Base-by-base conservation (phyloP, 2,329 filamentous ascomycete genomes). In the Claviceps sp. region DNA sequence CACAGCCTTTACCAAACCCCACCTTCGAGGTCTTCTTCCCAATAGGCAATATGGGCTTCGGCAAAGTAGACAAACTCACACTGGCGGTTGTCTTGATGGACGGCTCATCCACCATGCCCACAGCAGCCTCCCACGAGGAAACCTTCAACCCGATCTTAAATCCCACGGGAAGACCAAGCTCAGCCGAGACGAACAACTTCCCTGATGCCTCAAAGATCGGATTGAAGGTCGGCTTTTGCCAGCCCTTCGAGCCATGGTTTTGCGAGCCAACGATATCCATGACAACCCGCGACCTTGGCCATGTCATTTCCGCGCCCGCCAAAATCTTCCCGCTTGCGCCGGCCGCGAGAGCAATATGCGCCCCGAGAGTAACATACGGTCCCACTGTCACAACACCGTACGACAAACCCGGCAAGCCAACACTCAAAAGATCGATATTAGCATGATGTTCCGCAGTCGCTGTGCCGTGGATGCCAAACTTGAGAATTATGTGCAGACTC, bases 381-480 rank as follows among this genome's bases (percentile, higher is more conserved):
- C 60, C 61, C n/a, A 64, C 55, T 29, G 55, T 56, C 11, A 64
- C 53, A 48, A 62, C 51, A 16, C 62, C 62, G 45, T 54, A 64
- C 13, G 51, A 52, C 7, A 66, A 49, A 2, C 54, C 58, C 2
- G 61, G 61, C 2, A 65, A 55, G 23, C 57, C 59, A 36, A 59
- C 51, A 29, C 51, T 53, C 38, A 61, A 56, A 0, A 66, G 55
- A 0, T 61, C 50, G 4, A 47, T 46, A 6, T 50, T 39, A 40
- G 62, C 56, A 11, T 55, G 50, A 4, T 62, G 39, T 14, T 53
- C 56, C 37, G 57, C 55, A 13, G 17, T 53, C 13, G 60, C 48
- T 39, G 59, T 47, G 5, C 64, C 65, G 29, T 65, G 57, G 37
- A 68, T 54, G 20, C 65, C 66, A 2, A 65, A 43, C 49, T 64